phyloP scores from a whole-genome alignment of 2,329 filamentous ascomycete genomes.

The Orbilia ellipsospora region DNA sequence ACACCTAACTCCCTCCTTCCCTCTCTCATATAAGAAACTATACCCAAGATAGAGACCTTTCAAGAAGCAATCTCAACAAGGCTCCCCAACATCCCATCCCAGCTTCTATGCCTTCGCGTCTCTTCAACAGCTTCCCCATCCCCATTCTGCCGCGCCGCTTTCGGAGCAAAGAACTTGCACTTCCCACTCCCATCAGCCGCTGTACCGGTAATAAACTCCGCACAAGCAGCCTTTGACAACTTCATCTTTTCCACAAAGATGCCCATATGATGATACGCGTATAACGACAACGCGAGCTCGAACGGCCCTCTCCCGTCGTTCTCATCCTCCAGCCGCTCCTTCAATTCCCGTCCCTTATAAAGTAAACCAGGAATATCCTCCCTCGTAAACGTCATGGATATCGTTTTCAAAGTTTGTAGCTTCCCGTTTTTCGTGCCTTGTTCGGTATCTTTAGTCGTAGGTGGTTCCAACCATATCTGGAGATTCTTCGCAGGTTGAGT shows the following conservation, averaged over 20 bases:
- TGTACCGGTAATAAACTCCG: conserved; percentile 30
- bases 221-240: conserved; percentile 33
- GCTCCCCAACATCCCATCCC: conserved; percentile 30
- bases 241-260: conserved; percentile 42
- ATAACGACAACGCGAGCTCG: conserved; percentile 44
- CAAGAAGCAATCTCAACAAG: conserved; percentile 26
- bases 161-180: conserved; percentile 37
- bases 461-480: conserved; percentile 47
- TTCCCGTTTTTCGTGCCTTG: conserved; percentile 27
- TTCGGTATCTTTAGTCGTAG: conserved; percentile 1
- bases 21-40: not conserved
- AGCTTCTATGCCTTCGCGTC: conserved; percentile 4
- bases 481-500: conserved; percentile 35
- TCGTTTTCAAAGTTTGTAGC: conserved; percentile 37
- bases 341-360: conserved; percentile 36
- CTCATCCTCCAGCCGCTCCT: conserved; percentile 12
- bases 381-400: conserved; percentile 38
- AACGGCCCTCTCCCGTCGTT: conserved; percentile 40
- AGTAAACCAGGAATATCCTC: conserved; percentile 46
- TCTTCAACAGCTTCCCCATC: not conserved
- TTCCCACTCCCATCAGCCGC: conserved; percentile 41
- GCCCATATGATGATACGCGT: conserved; percentile 49
- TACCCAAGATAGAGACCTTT: not conserved
- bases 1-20: not conserved
- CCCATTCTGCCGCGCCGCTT: too few relatives aligned